phyloP scores from a whole-genome alignment of 129 eudicot species.

The Flaveria sonorensis region DNA sequence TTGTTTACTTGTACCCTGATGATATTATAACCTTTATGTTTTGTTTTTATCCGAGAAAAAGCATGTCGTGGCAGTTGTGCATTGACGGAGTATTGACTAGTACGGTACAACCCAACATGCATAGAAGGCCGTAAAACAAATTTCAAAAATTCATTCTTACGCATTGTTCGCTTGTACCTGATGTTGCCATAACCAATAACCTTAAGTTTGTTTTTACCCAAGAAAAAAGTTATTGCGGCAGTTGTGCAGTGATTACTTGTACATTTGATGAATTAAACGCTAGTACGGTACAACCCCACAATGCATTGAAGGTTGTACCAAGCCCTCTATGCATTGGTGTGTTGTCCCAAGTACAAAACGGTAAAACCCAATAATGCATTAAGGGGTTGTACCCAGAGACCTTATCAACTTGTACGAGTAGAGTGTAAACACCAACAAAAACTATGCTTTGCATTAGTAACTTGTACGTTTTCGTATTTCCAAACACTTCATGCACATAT shows the following conservation, averaged over 20 bases:
- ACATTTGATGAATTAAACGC: neutral
- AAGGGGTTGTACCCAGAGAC: neutral
- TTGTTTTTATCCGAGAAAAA: neutral
- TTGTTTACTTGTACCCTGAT: conserved; percentile 10
- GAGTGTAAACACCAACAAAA: neutral
- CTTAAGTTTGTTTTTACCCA: neutral
- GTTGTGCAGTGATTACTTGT: neutral
- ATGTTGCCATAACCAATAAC: neutral
- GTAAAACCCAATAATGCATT: neutral
- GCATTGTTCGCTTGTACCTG: neutral
- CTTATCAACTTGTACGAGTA: too few species aligned
- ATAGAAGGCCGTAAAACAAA: neutral
- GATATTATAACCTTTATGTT: neutral
- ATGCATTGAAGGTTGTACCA: neutral
- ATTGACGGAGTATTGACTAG: neutral
- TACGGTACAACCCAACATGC: conserved; percentile 26
- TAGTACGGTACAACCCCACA: conserved; percentile 17
- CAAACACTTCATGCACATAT: neutral
- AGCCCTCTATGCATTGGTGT: neutral
- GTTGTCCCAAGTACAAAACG: neutral
- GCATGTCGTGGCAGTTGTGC: neutral
- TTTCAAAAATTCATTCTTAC: too few species aligned
- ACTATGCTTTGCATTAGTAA: neutral
- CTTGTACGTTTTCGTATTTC: neutral
- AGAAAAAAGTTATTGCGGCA: neutral